Conservation (phyloP, 83 land plant species). For the Isoetes engelmannii region DNA sequence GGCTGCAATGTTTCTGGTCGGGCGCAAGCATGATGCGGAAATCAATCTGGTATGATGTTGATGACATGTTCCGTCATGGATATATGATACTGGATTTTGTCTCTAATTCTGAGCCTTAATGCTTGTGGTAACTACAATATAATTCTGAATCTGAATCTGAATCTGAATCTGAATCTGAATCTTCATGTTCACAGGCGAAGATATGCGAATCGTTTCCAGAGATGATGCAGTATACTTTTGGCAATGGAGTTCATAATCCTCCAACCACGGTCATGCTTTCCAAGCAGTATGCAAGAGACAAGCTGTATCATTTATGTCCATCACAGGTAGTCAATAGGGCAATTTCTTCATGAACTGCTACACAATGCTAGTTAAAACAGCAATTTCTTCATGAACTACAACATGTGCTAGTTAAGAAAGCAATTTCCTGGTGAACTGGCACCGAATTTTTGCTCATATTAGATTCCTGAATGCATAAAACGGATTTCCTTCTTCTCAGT, state of each 20-base stretch:
- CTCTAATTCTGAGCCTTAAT: background rate
- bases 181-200: background rate
- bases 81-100: background rate
- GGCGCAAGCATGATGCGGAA: slow-evolving; percentile 34
- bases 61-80: background rate
- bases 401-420: no score
- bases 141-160: background rate
- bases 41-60: slow-evolving; percentile 12
- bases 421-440: no score
- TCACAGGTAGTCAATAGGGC: no score
- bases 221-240: slow-evolving; percentile 2
- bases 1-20: slow-evolving; percentile 48
- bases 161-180: no score
- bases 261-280: slow-evolving; percentile 5
- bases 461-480: no score
- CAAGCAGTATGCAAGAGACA: background rate
- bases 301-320: slow-evolving; percentile 1
- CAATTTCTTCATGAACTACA: no score
- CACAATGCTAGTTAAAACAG: no score
- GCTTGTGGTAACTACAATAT: background rate
- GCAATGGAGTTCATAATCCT: background rate
- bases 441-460: no score
- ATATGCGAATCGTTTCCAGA: background rate
- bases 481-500: no score
- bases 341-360: no score